These are phyloP conservation scores for Nephelium lappaceum DNA, from an alignment of 345 rosid species.

Conservation along the genomic window DNA sequence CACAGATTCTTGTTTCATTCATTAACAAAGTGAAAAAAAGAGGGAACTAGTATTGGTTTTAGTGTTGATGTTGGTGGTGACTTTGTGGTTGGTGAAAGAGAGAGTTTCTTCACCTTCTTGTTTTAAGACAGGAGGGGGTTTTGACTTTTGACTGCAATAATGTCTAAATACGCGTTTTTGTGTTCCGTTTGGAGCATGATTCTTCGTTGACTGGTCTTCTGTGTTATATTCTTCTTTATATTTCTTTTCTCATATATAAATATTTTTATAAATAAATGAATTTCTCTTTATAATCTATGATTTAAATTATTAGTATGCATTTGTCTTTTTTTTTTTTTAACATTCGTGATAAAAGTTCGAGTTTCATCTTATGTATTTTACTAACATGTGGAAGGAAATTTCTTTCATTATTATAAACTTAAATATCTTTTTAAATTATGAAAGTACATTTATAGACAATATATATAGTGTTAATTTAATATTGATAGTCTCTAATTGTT, in stretches of 20 bases:
- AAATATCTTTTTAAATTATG: too few relatives aligned
- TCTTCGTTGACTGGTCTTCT: slow-evolving; percentile 61
- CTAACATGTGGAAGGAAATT: too few relatives aligned
- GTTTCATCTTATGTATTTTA: too few relatives aligned
- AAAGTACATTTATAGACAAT: too few relatives aligned
- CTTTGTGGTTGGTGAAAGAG: slow-evolving; percentile 27
- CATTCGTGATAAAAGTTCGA: too few relatives aligned
- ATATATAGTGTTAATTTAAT: too few relatives aligned
- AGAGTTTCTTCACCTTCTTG: slow-evolving; percentile 13
- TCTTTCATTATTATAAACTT: too few relatives aligned
- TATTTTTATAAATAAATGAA: too few relatives aligned
- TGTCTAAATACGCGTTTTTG: slow-evolving; percentile 52
- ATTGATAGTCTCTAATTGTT: too few relatives aligned
- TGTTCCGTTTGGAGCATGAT: slow-evolving; percentile 24
- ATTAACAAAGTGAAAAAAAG: slow-evolving; percentile 18
- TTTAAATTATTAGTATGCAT: too few relatives aligned
- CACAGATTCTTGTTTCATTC: slow-evolving; percentile 18
- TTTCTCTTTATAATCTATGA: too few relatives aligned
- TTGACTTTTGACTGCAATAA: slow-evolving; percentile 44
- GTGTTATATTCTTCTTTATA: background rate
- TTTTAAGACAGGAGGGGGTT: slow-evolving; percentile 9
- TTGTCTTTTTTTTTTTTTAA: too few relatives aligned
- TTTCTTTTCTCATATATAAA: slow-evolving; percentile 1
- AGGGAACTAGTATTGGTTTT: background rate
- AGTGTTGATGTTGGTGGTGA: slow-evolving; percentile 7